Evolutionary conservation across 805 yeast genomes (phyloP), one percentile per base, ranked within the genome.

Genomic region (Yamadazyma ubonensis): DNA sequence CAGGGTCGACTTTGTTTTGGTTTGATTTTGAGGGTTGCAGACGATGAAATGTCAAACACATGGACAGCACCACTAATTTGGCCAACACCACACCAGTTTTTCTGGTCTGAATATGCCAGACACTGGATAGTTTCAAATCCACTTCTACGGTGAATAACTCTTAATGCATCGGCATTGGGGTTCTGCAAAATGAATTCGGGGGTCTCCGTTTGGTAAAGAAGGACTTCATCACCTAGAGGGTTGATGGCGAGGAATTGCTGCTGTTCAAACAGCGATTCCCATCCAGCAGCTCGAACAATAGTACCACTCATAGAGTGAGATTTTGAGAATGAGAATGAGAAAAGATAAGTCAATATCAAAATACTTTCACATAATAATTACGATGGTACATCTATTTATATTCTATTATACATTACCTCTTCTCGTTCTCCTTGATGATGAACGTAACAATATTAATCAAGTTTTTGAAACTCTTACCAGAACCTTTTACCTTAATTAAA

Each of bases 141-240:
- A 19, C 75, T 70, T 42, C 78, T 67, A 7, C 76, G 75, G 34
- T 61, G 61, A n/a, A 17, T 19, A n/a, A 29, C 12, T 11, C 25
- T 11, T 10, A 37, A 21, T 5, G 29, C 22, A 15, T 33, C 36
- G 12, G 36, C 15, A 23, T 8, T 16, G 12, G 29, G 25, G 20
- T 23, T 23, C n/a, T 23, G 12, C 7, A 74, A 73, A 19, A 67
- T 67, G 33, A 57, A 60, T 38, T 54, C 67, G 43, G 57, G 56
- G 14, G 35, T 9, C 27, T 12, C 26, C 6, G 85, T 79, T 46
- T 75, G 76, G 52, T 81, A 83, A 8, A 86, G 68, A 0, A 83
- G 65, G 2, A 87, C 81, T 50, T 84, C 91, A 55, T 89, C 96
- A 2, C 95, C 81, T 20, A 86, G 72, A 2, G 95, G 93, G 47